phyloP scores from a whole-genome alignment of 2,329 filamentous ascomycete species.

The Aureobasidium sp. region DNA sequence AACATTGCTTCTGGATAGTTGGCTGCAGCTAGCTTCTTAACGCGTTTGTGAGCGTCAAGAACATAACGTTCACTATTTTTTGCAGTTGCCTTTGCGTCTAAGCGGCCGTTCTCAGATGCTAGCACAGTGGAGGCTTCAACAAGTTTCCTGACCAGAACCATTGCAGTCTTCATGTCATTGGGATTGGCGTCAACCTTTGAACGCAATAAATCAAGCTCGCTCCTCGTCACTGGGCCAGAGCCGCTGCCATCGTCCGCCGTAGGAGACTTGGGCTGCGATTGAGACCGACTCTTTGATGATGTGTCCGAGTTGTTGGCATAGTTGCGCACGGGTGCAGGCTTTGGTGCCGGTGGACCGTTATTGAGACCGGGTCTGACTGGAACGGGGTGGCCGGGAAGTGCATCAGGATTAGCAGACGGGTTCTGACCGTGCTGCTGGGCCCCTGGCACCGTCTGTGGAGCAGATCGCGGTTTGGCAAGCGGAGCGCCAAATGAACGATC shows the following conservation, averaged over 20 bases:
- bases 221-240: constrained; percentile 57
- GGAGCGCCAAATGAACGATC: constrained; percentile 16
- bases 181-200: constrained; percentile 61
- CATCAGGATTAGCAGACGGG: constrained; percentile 40
- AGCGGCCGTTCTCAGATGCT: constrained; percentile 63
- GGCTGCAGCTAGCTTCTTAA: constrained; percentile 73
- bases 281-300: neutral
- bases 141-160: constrained; percentile 71
- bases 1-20: constrained; percentile 87
- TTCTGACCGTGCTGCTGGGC: constrained; percentile 8
- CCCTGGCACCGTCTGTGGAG: neutral
- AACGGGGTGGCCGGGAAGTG: constrained; percentile 46
- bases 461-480: constrained; percentile 17
- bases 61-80: constrained; percentile 74
- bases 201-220: constrained; percentile 69
- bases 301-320: constrained; percentile 20
- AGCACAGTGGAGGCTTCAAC: constrained; percentile 77
- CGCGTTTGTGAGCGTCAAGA: constrained; percentile 75
- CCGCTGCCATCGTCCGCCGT: constrained; percentile 10
- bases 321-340: constrained; percentile 45
- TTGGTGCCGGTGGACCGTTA: constrained; percentile 25
- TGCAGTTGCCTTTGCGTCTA: constrained; percentile 53
- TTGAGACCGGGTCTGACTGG: constrained; percentile 46
- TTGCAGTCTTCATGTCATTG: constrained; percentile 59
- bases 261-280: neutral